phyloP scores from a whole-genome alignment of 805 yeast species.

The Ogataea thermomethanolica region DNA sequence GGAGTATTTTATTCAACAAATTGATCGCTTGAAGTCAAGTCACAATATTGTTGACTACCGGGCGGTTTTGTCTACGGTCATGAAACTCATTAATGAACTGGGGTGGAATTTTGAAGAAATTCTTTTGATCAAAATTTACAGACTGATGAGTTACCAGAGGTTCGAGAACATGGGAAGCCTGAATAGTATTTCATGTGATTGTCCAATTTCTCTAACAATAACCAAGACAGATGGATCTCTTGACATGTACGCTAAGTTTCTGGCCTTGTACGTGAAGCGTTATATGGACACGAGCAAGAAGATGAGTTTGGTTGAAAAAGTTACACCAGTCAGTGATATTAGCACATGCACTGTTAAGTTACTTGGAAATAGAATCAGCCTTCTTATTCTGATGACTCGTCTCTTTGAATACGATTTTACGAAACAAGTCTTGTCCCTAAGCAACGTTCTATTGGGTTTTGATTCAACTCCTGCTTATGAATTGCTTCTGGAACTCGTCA shows the following conservation, averaged over 20 bases:
- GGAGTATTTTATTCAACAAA: constrained; percentile 28
- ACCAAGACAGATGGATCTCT: constrained; percentile 29
- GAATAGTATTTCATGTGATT: background rate
- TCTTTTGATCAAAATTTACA: constrained; percentile 28
- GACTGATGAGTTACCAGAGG: constrained; percentile 24
- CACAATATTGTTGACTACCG: constrained; percentile 12
- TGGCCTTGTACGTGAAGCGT: constrained; percentile 22
- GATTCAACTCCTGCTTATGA: constrained; percentile 11
- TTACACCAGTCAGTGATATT: constrained; percentile 33
- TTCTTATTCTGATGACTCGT: constrained; percentile 28
- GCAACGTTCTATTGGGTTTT: constrained; percentile 17
- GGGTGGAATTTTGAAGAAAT: constrained; percentile 32
- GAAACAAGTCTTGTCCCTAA: constrained; percentile 21
- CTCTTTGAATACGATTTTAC: constrained; percentile 29
- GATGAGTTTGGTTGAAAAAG: constrained; percentile 29
- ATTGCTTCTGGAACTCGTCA: constrained; percentile 13
- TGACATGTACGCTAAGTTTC: constrained; percentile 31
- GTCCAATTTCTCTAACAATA: constrained; percentile 17
- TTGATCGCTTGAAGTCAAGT: constrained; percentile 12
- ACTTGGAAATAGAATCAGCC: constrained; percentile 30
- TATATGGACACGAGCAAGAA: constrained; percentile 17
- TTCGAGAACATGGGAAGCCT: constrained; percentile 29
- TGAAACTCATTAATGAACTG: constrained; percentile 23
- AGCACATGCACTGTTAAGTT: constrained; percentile 23
- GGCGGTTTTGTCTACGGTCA: constrained; percentile 18